Base-by-base conservation (phyloP, 441 rosid species). In the Flueggea neowawraea region DNA sequence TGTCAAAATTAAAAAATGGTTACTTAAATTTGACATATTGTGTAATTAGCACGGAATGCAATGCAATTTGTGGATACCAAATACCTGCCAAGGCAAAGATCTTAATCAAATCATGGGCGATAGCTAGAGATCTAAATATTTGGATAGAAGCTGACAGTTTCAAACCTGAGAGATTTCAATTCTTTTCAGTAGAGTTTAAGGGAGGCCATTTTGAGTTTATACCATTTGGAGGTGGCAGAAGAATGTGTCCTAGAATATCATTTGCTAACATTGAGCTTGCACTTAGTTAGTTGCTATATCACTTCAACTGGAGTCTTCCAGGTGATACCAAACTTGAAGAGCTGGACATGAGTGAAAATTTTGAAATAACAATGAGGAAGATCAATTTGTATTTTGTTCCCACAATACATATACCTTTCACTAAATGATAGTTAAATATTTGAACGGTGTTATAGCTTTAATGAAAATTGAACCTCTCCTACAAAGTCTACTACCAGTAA, bases 181-280 rank as follows among this genome's bases (percentile, higher is more conserved):
- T 47, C 11, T 28, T 12, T 13, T 5, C 22, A 28, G 13, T 49
- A 0, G 63, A 60, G 16, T 31, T 13, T 10, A 57, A 57, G 12
- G 61, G 61, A 10, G 13, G 48, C 14, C 7, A 15, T 41, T 44
- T 57, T 16, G 50, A 57, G 14, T 57, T n/a, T 31, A 15, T 57
- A 9, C 60, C 49, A 57, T 39, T 57, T 16, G 61, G 61, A 33
- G 49, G 48, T 39, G 61, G 61, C 12, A 39, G 61, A n/a, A n/a
- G n/a, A n/a, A n/a, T n/a, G n/a, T n/a, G n/a, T n/a, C n/a, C n/a
- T n/a, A n/a, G n/a, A n/a, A 57, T 57, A 10, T 15, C 14, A 6
- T 57, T 57, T 57, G 61, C 14, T 33, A 44, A 9, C 16, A 22
- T 41, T 12, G 50, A 57, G 31, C 28, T 43, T 15, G 31, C 14